Evolutionary conservation across 306 rosid species (phyloP).

Genomic region (Hippophae rhamnoides): DNA sequence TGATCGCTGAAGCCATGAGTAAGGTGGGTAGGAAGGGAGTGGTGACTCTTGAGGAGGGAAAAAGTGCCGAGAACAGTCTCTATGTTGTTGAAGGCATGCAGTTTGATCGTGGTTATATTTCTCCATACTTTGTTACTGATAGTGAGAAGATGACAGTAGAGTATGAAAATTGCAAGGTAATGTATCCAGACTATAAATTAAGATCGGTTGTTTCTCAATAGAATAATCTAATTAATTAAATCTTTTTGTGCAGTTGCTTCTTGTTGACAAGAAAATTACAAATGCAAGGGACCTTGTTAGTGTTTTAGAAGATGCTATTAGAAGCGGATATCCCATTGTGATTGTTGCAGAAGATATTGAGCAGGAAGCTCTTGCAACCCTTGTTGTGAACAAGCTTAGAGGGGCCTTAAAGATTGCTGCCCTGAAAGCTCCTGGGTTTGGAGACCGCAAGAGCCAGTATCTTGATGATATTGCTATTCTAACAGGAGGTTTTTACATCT

Average conservation of each 20-base stretch:
- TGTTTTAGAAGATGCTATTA: conserved; percentile 89
- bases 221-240: background rate
- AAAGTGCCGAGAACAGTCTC: conserved; percentile 82
- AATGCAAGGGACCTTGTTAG: conserved; percentile 89
- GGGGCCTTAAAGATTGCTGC: conserved; percentile 98
- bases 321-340: conserved; percentile 78
- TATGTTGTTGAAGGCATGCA: conserved; percentile 99
- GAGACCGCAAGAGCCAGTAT: conserved; percentile 99
- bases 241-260: conserved; percentile 58
- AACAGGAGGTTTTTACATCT: conserved; percentile 56
- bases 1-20: conserved; percentile 99
- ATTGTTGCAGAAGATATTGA: conserved; percentile 91
- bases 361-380: conserved; percentile 95
- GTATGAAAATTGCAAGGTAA: conserved; percentile 90
- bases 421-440: conserved; percentile 99
- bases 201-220: background rate
- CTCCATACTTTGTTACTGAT: conserved; percentile 96
- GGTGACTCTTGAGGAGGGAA: conserved; percentile 97
- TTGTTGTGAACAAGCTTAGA: conserved; percentile 93
- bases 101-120: conserved; percentile 95
- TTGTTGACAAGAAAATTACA: conserved; percentile 88
- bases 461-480: conserved; percentile 94
- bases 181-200: background rate
- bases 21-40: conserved; percentile 98
- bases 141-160: conserved; percentile 98